A percentile compares a stretch with the other conserved stretches of the same genome.
These are phyloP conservation scores for Blastocrithidia nonstop DNA, from an alignment of 208 protist species.

Conservation along the genomic window DNA sequence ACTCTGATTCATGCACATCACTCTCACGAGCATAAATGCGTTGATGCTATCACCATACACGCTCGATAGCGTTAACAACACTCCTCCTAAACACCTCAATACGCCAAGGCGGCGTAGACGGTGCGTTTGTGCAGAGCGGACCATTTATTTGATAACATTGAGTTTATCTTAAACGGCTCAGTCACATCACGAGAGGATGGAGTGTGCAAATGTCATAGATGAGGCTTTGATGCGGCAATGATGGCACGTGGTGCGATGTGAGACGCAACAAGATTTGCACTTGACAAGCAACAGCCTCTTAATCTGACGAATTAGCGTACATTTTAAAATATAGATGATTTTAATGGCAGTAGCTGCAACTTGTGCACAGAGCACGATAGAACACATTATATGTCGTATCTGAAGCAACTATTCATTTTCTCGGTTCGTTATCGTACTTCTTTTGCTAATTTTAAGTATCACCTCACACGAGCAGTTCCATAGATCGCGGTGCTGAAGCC, in stretches of 20 bases:
- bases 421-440: conserved; percentile 34
- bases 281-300: background rate
- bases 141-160: conserved; percentile 15
- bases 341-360: too few relatives aligned
- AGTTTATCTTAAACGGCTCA: conserved; percentile 63
- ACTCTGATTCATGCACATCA: conserved; percentile 37
- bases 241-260: conserved; percentile 92
- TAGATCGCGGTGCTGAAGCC: conserved; percentile 35
- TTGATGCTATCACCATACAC: conserved; percentile 80
- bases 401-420: conserved; percentile 34
- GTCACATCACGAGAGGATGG: conserved; percentile 24
- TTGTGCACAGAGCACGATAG: background rate
- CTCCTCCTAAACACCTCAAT: conserved; percentile 33
- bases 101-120: conserved; percentile 32
- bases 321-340: background rate
- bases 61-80: conserved; percentile 47
- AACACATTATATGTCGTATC: conserved; percentile 11
- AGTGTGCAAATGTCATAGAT: conserved; percentile 18
- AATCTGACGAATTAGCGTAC: background rate
- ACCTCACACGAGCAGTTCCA: conserved; percentile 64
- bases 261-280: conserved; percentile 83
- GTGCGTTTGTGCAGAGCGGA: conserved; percentile 13
- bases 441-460: conserved; percentile 82
- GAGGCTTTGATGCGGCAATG: conserved; percentile 82
- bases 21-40: conserved; percentile 7